Evolutionary conservation across 129 eudicot species (phyloP).

Genomic region (Flaveria trinervia): DNA sequence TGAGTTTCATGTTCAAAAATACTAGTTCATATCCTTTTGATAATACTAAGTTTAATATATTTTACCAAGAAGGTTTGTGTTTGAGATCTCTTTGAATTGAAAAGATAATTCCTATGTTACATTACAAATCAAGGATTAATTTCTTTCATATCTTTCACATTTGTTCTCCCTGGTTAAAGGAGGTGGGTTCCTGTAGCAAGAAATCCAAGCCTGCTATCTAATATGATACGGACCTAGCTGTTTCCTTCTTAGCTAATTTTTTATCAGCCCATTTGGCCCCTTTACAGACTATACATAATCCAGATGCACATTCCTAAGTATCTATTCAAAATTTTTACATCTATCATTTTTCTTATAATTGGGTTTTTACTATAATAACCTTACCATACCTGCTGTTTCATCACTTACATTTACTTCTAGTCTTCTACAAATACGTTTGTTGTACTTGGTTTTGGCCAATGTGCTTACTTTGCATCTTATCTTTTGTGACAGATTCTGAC

Average conservation of each 20-base stretch:
- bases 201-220: too few species aligned
- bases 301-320: background rate
- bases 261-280: background rate
- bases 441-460: slow-evolving; percentile 8
- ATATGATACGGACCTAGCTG: too few species aligned
- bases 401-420: background rate
- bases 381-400: background rate
- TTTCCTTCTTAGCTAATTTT: background rate
- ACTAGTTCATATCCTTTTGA: too few species aligned
- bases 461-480: slow-evolving; percentile 26
- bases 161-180: too few species aligned
- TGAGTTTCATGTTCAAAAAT: too few species aligned
- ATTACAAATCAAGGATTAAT: too few species aligned
- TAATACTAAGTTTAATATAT: too few species aligned
- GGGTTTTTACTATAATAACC: slow-evolving; percentile 11
- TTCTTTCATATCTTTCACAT: too few species aligned
- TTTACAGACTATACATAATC: background rate
- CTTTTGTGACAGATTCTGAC: slow-evolving; percentile 60
- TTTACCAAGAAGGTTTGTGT: too few species aligned
- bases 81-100: too few species aligned
- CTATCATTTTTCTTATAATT: background rate
- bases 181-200: too few species aligned
- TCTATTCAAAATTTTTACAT: background rate
- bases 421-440: background rate
- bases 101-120: too few species aligned